Base-by-base conservation (phyloP, 2,329 filamentous ascomycete genomes). In the Penicillium rolfsii region DNA sequence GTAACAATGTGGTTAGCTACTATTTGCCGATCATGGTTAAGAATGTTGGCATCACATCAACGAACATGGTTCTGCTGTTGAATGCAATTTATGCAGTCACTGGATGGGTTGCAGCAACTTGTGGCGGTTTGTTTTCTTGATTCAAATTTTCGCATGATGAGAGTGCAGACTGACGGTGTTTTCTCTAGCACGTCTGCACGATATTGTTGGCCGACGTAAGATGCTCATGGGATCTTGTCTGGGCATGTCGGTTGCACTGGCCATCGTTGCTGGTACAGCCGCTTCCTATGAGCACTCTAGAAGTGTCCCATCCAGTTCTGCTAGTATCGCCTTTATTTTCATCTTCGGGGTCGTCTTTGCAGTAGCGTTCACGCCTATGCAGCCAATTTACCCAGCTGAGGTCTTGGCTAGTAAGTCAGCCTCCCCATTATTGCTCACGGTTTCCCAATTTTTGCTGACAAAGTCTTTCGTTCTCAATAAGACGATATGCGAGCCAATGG, bases 181-280 rank as follows among this genome's bases (percentile, higher is more conserved):
- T 16, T 5, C 43, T 16, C 24, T 7, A 46, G 43, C 43, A 26
- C 43, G 43, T 46, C 43, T 46, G 14, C 43, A 46, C 22, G 43
- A 46, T 46, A 46, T 28, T 26, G 22, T 46, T 12, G 43, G 43
- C 5, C 43, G 43, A 26, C 43, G 43, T n/a, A 46, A 46, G 8
- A 46, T 46, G 43, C 43, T 46, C 43, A 46, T 46, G 43, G 43
- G 22, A 19, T 46, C 43, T 24, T 46, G 43, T 26, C 22, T 46
- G 22, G 43, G 43, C 12, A 46, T 46, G 43, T 46, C 43, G 11
- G 24, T 46, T 26, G 24, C 43, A 26, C 43, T 46, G 4, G 43
- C 43, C 11, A 46, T 46, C 14, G 43, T 46, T 24, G 43, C 43
- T 46, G 43, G 43, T 3, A 46, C 43, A 16, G 43, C 43, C 12